Evolutionary conservation across 495 filamentous ascomycete species (phyloP).

Genomic region (Penicillium parvum): DNA sequence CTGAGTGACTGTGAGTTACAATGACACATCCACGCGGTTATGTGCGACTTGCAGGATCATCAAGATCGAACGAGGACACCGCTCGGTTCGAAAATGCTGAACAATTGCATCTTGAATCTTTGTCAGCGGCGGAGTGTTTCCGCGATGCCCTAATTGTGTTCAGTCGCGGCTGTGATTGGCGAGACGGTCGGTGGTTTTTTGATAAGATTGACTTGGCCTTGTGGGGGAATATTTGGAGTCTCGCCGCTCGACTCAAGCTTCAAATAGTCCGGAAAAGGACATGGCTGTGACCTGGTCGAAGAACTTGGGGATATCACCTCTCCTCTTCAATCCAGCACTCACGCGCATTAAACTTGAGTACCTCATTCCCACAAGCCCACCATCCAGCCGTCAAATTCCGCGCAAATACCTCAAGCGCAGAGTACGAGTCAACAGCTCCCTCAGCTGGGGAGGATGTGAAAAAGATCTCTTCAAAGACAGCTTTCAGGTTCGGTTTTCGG

Average conservation of each 20-base stretch:
- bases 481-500: conserved; percentile 72
- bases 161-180: not conserved
- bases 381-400: conserved; percentile 80
- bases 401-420: conserved; percentile 82
- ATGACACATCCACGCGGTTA: too few relatives aligned
- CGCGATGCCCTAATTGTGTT: not conserved
- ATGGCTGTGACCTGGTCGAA: not conserved
- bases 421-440: conserved; percentile 37
- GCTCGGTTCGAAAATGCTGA: conserved; percentile 2
- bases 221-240: too few relatives aligned
- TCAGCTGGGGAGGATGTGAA: conserved; percentile 19
- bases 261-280: too few relatives aligned
- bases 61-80: not conserved
- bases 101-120: conserved; percentile 4
- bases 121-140: conserved; percentile 10
- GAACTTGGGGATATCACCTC: not conserved
- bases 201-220: too few relatives aligned
- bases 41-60: not conserved
- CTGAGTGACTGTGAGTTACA: too few relatives aligned
- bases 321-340: conserved; percentile 55
- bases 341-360: conserved; percentile 68
- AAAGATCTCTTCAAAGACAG: conserved; percentile 49
- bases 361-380: conserved; percentile 89
- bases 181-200: too few relatives aligned
- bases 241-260: too few relatives aligned